phyloP scores from a whole-genome alignment of 2,329 filamentous ascomycete species.

The Calonectria montana region DNA sequence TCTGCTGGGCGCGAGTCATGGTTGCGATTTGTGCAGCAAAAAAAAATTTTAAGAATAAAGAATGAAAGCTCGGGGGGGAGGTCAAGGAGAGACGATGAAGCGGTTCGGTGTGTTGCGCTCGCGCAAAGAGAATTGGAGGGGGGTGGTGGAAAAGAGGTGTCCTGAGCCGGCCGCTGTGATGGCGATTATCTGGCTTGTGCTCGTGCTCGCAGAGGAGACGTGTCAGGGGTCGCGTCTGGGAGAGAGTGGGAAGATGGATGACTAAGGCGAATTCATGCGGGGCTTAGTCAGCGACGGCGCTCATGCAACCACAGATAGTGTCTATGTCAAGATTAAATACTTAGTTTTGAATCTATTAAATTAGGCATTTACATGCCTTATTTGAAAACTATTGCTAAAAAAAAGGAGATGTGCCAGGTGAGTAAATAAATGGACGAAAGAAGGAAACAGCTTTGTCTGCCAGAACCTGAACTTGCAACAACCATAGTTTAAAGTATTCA shows the following conservation, averaged over 20 bases:
- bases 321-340: too few relatives aligned
- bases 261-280: constrained; percentile 18
- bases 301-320: too few relatives aligned
- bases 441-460: too few relatives aligned
- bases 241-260: constrained; percentile 23
- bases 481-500: too few relatives aligned
- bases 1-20: constrained; percentile 96
- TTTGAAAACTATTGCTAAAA: too few relatives aligned
- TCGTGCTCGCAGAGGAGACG: constrained; percentile 39
- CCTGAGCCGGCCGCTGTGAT: constrained; percentile 16
- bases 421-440: too few relatives aligned
- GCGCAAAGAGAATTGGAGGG: constrained; percentile 3
- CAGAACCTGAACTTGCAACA: too few relatives aligned
- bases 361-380: too few relatives aligned
- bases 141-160: constrained; percentile 1
- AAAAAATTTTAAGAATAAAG: not conserved
- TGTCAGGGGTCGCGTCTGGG: constrained; percentile 40
- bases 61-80: not conserved
- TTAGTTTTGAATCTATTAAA: too few relatives aligned
- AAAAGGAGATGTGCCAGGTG: too few relatives aligned
- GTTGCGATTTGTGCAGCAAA: constrained; percentile 46
- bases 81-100: constrained; percentile 8
- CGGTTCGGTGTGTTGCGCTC: not conserved
- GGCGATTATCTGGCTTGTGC: constrained; percentile 30
- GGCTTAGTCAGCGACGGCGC: constrained; percentile 16